These are phyloP conservation scores for Silene uniflora DNA, from an alignment of 148 eudicot species.

Conservation along the genomic window DNA sequence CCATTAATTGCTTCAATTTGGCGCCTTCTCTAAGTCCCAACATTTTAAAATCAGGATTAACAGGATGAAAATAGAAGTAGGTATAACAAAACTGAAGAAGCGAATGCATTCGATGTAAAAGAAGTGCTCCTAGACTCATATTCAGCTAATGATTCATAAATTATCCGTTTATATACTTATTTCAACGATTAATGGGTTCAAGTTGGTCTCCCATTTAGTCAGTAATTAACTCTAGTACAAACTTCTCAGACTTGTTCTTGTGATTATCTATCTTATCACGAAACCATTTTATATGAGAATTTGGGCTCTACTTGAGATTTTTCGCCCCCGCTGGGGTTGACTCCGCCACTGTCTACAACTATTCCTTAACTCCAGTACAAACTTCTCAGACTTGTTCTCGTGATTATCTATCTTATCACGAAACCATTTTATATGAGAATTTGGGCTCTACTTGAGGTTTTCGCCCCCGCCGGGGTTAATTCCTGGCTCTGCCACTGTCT, in stretches of 20 bases:
- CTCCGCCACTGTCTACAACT: too few species aligned
- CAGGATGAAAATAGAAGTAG: not conserved
- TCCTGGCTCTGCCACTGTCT: too few species aligned
- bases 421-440: not conserved
- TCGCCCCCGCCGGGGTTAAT: too few species aligned
- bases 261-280: not conserved
- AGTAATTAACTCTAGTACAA: too few species aligned
- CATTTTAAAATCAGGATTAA: not conserved
- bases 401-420: not conserved
- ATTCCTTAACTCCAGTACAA: not conserved
- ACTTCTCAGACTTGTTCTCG: not conserved
- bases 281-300: not conserved
- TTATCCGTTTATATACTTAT: too few species aligned
- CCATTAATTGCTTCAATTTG: constrained; percentile 92
- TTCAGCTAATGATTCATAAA: not conserved
- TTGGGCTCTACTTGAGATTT: too few species aligned
- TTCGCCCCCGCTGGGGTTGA: too few species aligned
- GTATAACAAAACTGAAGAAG: not conserved
- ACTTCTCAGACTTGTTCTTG: too few species aligned
- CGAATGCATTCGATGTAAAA: not conserved
- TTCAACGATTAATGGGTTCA: too few species aligned
- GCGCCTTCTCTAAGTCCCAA: constrained; percentile 51
- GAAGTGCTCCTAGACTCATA: not conserved
- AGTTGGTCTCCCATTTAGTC: too few species aligned
- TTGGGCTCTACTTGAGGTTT: too few species aligned